Conservation (phyloP, 2,329 filamentous ascomycete genomes). For the Myriosclerotinia scirpicola region DNA sequence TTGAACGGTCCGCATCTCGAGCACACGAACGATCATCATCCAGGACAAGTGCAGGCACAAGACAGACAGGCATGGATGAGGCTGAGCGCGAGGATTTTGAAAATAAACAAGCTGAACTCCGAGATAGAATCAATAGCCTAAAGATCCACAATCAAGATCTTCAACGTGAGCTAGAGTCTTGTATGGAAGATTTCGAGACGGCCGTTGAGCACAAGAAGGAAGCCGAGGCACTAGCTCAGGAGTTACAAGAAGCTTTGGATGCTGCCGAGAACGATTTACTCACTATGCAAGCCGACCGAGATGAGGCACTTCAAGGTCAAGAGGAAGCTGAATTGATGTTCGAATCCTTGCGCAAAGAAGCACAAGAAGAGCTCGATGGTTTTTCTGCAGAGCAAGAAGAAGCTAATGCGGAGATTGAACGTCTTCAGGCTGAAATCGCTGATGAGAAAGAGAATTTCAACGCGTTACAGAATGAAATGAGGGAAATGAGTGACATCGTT, state of each 20-base stretch:
- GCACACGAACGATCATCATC: slow-evolving; percentile 74
- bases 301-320: slow-evolving; percentile 74
- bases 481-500: slow-evolving; percentile 82
- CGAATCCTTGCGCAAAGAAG: slow-evolving; percentile 59
- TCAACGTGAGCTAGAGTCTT: slow-evolving; percentile 76
- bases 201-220: slow-evolving; percentile 64
- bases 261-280: slow-evolving; percentile 77
- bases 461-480: slow-evolving; percentile 91
- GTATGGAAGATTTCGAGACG: slow-evolving; percentile 75
- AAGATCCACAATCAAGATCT: slow-evolving; percentile 90
- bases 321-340: slow-evolving; percentile 59
- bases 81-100: slow-evolving; percentile 84
- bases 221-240: slow-evolving; percentile 56
- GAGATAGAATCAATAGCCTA: slow-evolving; percentile 82
- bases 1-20: slow-evolving; percentile 91
- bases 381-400: slow-evolving; percentile 72
- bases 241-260: slow-evolving; percentile 79
- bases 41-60: slow-evolving; percentile 53
- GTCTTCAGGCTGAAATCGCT: slow-evolving; percentile 68
- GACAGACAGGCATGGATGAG: slow-evolving; percentile 57
- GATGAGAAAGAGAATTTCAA: slow-evolving; percentile 84
- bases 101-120: slow-evolving; percentile 75
- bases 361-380: slow-evolving; percentile 64
- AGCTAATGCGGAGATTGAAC: slow-evolving; percentile 68
- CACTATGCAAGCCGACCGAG: slow-evolving; percentile 76